Conservation (phyloP, 164 flowering plant genomes). For the Aristolochia fimbriata region DNA sequence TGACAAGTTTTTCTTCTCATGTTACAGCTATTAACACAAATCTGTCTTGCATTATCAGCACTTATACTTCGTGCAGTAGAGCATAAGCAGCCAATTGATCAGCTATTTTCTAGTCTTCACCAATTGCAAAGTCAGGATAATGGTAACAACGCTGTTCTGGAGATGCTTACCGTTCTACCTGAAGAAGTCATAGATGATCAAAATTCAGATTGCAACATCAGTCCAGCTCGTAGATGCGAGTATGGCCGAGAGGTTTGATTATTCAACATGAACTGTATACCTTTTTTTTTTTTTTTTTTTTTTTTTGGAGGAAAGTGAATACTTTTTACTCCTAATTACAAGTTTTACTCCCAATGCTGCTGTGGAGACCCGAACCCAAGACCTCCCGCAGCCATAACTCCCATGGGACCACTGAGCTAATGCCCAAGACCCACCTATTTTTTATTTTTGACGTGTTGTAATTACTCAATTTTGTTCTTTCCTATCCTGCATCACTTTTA, state of each 20-base stretch:
- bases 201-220: slow-evolving; percentile 33
- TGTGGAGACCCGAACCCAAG: too few species aligned
- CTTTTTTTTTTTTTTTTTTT: neutral
- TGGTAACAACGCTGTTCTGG: slow-evolving; percentile 74
- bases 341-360: too few species aligned
- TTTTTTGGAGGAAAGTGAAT: too few species aligned
- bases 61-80: slow-evolving; percentile 64
- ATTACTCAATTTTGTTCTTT: neutral
- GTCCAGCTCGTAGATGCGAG: slow-evolving; percentile 45
- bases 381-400: too few species aligned
- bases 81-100: slow-evolving; percentile 67
- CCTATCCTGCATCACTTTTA: too few species aligned
- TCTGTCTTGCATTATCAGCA: slow-evolving; percentile 86
- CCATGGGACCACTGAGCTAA: too few species aligned
- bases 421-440: too few species aligned
- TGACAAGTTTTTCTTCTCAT: neutral
- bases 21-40: slow-evolving; percentile 85
- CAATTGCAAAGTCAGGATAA: slow-evolving; percentile 53
- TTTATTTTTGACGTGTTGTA: neutral
- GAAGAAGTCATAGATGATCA: slow-evolving; percentile 75
- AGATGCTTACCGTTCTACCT: slow-evolving; percentile 91
- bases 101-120: slow-evolving; percentile 75
- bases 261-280: neutral
- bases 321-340: too few species aligned
- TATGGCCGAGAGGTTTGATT: slow-evolving; percentile 61